Percentiles rank a stretch among this genome's conserved stretches.
phyloP scores from a whole-genome alignment of 768 basidiomycete genomes.

The Calocera viscosa region DNA sequence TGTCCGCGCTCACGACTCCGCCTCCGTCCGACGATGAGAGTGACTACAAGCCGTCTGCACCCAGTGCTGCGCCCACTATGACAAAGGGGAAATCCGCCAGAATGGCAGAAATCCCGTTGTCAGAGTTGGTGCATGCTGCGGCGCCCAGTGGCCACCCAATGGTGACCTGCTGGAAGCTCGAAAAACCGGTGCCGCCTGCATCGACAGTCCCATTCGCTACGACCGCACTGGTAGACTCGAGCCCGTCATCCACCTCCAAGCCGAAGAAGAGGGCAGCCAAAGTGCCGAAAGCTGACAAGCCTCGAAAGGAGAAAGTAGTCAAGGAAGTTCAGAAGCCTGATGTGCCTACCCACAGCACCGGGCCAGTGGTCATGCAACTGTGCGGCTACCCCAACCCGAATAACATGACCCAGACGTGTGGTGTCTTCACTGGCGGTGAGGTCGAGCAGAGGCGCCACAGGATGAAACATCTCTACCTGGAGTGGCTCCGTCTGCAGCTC shows the following conservation, averaged over 20 bases:
- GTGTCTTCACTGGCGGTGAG: background rate
- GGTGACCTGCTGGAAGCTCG: background rate
- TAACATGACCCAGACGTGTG: background rate
- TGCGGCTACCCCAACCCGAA: background rate
- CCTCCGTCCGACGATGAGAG: background rate
- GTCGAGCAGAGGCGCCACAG: background rate
- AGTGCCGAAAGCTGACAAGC: background rate
- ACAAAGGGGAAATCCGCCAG: background rate
- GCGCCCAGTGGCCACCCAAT: background rate
- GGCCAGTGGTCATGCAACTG: background rate
- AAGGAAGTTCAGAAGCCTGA: background rate
- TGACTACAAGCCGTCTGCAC: background rate
- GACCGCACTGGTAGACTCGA: background rate
- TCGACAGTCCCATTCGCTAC: background rate
- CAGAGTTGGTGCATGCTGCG: background rate
- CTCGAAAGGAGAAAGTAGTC: background rate
- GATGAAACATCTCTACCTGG: conserved; percentile 1
- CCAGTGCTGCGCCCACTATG: background rate
- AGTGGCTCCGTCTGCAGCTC: background rate
- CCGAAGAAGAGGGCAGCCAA: background rate
- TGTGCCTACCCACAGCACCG: background rate
- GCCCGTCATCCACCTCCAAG: background rate
- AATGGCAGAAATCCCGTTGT: background rate
- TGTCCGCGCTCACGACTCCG: background rate
- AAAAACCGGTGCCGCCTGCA: background rate